phyloP scores from a whole-genome alignment of 2,329 filamentous ascomycete species.

The Aspergillus pseudotamarii region DNA sequence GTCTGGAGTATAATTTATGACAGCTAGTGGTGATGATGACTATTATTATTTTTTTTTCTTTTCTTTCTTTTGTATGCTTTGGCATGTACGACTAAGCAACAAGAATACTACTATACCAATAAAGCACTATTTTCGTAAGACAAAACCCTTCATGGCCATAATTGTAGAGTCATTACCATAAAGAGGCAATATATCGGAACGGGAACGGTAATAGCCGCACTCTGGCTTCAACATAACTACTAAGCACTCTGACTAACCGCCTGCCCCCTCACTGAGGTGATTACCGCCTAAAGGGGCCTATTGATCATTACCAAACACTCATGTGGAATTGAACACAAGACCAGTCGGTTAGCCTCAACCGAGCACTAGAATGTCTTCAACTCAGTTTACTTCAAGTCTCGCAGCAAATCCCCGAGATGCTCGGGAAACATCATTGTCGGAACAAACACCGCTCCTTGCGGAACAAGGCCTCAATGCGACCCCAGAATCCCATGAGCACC shows the following conservation, averaged over 20 bases:
- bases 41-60: not conserved
- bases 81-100: not conserved
- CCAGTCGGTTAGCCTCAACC: not conserved
- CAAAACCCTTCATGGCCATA: not conserved
- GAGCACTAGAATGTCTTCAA: slow-evolving; percentile 13
- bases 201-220: not conserved
- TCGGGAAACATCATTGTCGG: slow-evolving; percentile 23
- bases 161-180: not conserved
- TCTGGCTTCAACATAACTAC: not conserved
- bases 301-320: not conserved
- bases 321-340: not conserved
- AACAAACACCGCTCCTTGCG: slow-evolving; percentile 36
- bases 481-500: slow-evolving; percentile 13
- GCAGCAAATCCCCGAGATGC: slow-evolving; percentile 4
- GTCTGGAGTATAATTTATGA: not conserved
- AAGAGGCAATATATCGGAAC: not conserved
- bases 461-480: slow-evolving; percentile 19
- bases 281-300: not conserved
- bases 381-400: slow-evolving; percentile 6
- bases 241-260: not conserved
- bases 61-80: not conserved
- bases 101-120: not conserved
- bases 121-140: no score
- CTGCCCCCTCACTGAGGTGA: not conserved
- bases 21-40: not conserved